Evolutionary conservation across 331 rosid genomes (phyloP), one percentile per base, ranked within the genome.

Genomic region (Saraca asoca): DNA sequence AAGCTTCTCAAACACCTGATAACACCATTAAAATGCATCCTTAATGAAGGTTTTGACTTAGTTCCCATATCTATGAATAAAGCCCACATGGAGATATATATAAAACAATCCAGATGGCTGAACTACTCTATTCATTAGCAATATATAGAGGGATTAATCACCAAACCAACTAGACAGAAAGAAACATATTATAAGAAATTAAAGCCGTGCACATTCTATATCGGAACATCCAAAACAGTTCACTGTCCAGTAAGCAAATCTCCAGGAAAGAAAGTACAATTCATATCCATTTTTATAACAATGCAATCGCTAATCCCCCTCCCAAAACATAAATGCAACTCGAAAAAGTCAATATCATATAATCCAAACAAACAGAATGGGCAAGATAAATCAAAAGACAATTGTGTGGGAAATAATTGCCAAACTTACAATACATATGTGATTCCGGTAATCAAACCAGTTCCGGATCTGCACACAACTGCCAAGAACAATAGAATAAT

Each of bases 371-470:
- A 77, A 45, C 29, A 12, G 29, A 53, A 55, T 14, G 43, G 24
- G 67, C 18, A 61, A 5, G 12, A 56, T 13, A 76, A 66, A 65
- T 51, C 57, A 52, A n/a, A 43, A 42, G 34, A 17, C 51, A 65
- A 15, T 12, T 24, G 7, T 14, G 20, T 42, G 39, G 20, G 66
- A 62, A 8, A 18, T 24, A 7, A 64, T 42, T 12, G 31, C 67
- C 56, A 55, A 38, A 87, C 94, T 87, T 71, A 87, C 94, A 77
- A 87, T 87, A 78, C 94, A 87, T 67, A 87, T 78, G 81, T 87
- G 94, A 80, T 87, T 87, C 62, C 90, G 81, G 60, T 87, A 87
- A 75, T 87, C 94, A 73, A 87, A 87, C 94, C 94, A 87, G 59
- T 74, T 78, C 43, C 49, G 73, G 51, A 87, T 79, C 78, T 87